Conservation (phyloP, 352 stramenopile genomes). For the Globisporangium acanthophoron region DNA sequence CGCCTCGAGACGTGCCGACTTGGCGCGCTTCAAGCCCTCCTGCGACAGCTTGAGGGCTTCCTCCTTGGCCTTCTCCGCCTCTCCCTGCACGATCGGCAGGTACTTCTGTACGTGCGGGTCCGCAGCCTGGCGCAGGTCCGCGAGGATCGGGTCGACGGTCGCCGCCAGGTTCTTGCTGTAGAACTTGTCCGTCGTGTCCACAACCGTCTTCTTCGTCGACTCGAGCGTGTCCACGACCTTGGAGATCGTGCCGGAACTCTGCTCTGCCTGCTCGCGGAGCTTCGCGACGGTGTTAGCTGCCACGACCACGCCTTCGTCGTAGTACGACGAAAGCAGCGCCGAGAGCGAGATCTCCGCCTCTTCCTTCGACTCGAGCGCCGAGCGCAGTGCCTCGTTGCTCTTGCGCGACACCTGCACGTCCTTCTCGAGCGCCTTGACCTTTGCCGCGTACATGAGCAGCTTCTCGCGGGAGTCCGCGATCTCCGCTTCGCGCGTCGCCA, state of each 20-base stretch:
- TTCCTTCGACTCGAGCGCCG: slow-evolving; percentile 42
- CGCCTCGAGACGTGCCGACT: slow-evolving; percentile 37
- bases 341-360: slow-evolving; percentile 54
- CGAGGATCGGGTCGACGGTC: slow-evolving; percentile 55
- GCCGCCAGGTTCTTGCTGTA: slow-evolving; percentile 64
- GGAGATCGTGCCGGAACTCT: slow-evolving; percentile 36
- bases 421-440: slow-evolving; percentile 36
- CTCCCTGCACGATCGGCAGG: slow-evolving; percentile 39
- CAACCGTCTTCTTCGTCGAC: slow-evolving; percentile 38
- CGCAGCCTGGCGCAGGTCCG: slow-evolving; percentile 36
- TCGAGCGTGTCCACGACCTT: slow-evolving; percentile 46
- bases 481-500: slow-evolving; percentile 22
- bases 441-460: slow-evolving; percentile 26
- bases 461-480: slow-evolving; percentile 19
- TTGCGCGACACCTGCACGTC: slow-evolving; percentile 47
- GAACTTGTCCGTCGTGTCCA: slow-evolving; percentile 44
- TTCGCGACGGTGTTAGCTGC: slow-evolving; percentile 27
- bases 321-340: slow-evolving; percentile 70
- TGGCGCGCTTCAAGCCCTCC: slow-evolving; percentile 34
- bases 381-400: slow-evolving; percentile 54
- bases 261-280: slow-evolving; percentile 39
- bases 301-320: slow-evolving; percentile 67
- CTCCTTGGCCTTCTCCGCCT: slow-evolving; percentile 33
- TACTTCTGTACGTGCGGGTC: slow-evolving; percentile 58
- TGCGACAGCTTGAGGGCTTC: slow-evolving; percentile 35